A percentile compares a stretch with the other conserved stretches of the same genome.
phyloP scores from a whole-genome alignment of 305 asterid genomes.

The Stenogyne calaminthoides region DNA sequence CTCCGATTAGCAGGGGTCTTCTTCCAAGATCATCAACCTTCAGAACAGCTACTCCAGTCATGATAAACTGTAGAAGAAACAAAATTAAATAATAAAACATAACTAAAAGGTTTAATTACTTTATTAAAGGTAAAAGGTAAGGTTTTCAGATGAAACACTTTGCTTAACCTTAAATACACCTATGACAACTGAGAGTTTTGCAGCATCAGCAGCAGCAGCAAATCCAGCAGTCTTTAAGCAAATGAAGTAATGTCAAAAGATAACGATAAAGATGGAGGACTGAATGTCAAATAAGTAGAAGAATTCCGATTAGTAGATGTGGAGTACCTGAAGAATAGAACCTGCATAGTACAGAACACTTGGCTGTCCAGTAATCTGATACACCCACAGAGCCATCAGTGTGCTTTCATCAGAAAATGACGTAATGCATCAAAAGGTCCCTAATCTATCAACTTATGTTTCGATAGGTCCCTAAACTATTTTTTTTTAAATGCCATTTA shows the following conservation, averaged over 20 bases:
- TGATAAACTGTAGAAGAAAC: constrained; percentile 58
- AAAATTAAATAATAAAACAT: background rate
- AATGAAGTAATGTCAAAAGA: constrained; percentile 25
- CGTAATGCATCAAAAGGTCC: no score
- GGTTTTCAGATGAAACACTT: background rate
- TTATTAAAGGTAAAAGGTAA: background rate
- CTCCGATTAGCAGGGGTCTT: constrained; percentile 85
- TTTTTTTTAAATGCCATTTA: no score
- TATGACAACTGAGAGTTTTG: constrained; percentile 83
- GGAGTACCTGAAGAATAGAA: constrained; percentile 87
- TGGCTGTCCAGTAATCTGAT: constrained; percentile 96
- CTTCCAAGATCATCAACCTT: constrained; percentile 97
- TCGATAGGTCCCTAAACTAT: no score
- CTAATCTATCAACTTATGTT: no score
- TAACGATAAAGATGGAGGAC: constrained; percentile 6
- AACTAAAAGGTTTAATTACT: constrained; percentile 7
- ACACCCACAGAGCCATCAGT: constrained; percentile 22
- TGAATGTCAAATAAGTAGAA: constrained; percentile 5
- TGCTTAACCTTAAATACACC: constrained; percentile 80
- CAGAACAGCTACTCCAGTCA: constrained; percentile 94
- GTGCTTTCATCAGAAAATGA: constrained; percentile 15
- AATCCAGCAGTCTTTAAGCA: constrained; percentile 86
- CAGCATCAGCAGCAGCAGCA: constrained; percentile 96
- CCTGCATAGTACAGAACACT: constrained; percentile 97
- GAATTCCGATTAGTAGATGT: constrained; percentile 1